phyloP scores from a whole-genome alignment of 2,329 filamentous ascomycete species.

The Neonectria punicea region DNA sequence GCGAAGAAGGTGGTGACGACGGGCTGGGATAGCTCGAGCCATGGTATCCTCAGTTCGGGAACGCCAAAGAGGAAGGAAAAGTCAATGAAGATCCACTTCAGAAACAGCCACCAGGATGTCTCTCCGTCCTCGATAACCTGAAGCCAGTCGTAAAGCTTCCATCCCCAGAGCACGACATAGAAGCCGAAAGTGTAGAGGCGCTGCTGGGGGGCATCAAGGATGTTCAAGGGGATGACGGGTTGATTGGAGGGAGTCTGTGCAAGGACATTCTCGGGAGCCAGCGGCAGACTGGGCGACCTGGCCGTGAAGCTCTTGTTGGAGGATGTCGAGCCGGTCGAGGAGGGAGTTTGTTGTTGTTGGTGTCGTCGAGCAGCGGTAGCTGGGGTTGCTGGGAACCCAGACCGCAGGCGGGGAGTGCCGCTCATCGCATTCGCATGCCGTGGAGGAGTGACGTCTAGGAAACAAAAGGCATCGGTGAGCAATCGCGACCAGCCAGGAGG shows the following conservation, averaged over 20 bases:
- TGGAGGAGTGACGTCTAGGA: constrained; percentile 38
- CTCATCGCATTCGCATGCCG: constrained; percentile 85
- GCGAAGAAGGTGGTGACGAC: constrained; percentile 78
- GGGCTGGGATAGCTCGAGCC: constrained; percentile 89
- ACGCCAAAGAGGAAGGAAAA: constrained; percentile 87
- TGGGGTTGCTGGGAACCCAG: constrained; percentile 83
- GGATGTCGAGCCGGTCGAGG: constrained; percentile 45
- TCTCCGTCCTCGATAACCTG: constrained; percentile 82
- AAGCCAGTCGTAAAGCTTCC: constrained; percentile 89
- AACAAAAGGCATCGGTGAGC: constrained; percentile 31
- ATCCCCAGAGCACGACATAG: constrained; percentile 80
- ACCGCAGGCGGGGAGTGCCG: constrained; percentile 83
- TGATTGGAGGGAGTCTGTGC: constrained; percentile 44
- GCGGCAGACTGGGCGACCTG: constrained; percentile 54
- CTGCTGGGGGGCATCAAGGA: constrained; percentile 92
- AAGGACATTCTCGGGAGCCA: constrained; percentile 57
- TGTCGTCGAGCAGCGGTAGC: constrained; percentile 55
- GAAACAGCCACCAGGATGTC: constrained; percentile 87
- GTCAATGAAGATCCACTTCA: constrained; percentile 94
- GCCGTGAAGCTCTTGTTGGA: constrained; percentile 43
- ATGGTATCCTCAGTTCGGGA: constrained; percentile 90
- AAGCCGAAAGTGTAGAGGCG: constrained; percentile 86
- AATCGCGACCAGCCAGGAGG: constrained; percentile 19
- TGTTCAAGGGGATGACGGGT: constrained; percentile 81
- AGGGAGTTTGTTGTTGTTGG: constrained; percentile 48